These are phyloP conservation scores for Gymnopilus junonius DNA, from an alignment of 768 basidiomycete species.

Conservation along the genomic window DNA sequence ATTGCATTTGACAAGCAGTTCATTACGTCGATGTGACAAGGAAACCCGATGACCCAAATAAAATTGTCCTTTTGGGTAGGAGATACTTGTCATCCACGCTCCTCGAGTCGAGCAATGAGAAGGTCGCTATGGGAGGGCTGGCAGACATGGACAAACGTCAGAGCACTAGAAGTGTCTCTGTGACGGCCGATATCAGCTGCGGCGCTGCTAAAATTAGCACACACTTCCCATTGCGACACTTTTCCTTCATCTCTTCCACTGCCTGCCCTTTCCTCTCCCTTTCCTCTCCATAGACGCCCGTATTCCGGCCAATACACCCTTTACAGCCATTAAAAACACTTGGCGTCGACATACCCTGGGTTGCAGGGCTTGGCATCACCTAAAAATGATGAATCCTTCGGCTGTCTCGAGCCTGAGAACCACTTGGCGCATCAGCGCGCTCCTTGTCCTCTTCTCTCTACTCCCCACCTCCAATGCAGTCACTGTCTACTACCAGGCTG, in stretches of 20 bases:
- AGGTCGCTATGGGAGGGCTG: not conserved
- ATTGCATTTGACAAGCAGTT: no score
- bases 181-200: no score
- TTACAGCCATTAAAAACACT: not conserved
- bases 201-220: not conserved
- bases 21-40: no score
- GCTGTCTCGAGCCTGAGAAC: not conserved
- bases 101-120: not conserved
- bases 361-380: not conserved
- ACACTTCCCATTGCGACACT: not conserved
- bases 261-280: not conserved
- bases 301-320: not conserved
- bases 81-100: not conserved
- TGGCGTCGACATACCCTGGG: not conserved
- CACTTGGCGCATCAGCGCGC: not conserved
- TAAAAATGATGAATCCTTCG: conserved; percentile 18
- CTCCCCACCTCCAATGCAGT: not conserved
- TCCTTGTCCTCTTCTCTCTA: not conserved
- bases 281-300: not conserved
- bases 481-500: conserved; percentile 7
- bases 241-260: not conserved
- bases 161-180: not conserved
- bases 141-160: not conserved
- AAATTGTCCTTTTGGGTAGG: no score
- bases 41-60: no score